Base-by-base conservation (phyloP, 2,329 filamentous ascomycete genomes). In the Botrytis fragariae region DNA sequence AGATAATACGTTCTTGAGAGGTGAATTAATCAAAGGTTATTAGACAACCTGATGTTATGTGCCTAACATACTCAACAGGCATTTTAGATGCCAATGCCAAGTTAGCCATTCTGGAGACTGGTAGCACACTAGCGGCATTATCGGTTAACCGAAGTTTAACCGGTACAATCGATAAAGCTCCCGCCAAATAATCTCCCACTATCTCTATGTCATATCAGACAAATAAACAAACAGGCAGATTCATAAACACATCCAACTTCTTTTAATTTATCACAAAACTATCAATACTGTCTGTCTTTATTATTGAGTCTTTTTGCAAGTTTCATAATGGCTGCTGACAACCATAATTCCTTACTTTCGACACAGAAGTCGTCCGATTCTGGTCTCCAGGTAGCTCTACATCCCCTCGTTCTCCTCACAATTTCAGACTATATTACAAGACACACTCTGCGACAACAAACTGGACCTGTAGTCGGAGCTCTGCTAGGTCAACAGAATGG, bases 401-500 rank as follows among this genome's bases (percentile, higher is more conserved):
- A 99, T 80, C 96, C 96, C 39, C 91, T 99, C 67, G 95, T 97
- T 70, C 92, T 98, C 77, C 93, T 99, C 83, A 97, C 93, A 77
- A 96, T 99, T 79, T 97, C 95, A 78, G 96, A 99, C 83, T 97
- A 97, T 82, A 94, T 98, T 82, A 97, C 95, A 74, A 90, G 96
- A 74, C 95, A 97, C 82, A 93, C 91, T 1, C 87, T 97, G 73
- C 90, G 96, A 74, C 85, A 90, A 70, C 91, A 94, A 79, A 82
- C 85, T 29, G 93, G 93, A 0, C 94, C 94, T 25, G 88, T 98
- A 29, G 88, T 95, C 4, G 96, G 96, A 73, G 94, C 92, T 70
- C 86, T 99, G n/a, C 84, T 99, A 9, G 96, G 96, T 25, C 93
- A 96, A 80, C 95, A 98, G 79, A 93, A 94, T 85, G 95, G 95